These are phyloP conservation scores for Meyerozyma guilliermondii DNA, from an alignment of 1,139 yeast species.

Conservation along the genomic window DNA sequence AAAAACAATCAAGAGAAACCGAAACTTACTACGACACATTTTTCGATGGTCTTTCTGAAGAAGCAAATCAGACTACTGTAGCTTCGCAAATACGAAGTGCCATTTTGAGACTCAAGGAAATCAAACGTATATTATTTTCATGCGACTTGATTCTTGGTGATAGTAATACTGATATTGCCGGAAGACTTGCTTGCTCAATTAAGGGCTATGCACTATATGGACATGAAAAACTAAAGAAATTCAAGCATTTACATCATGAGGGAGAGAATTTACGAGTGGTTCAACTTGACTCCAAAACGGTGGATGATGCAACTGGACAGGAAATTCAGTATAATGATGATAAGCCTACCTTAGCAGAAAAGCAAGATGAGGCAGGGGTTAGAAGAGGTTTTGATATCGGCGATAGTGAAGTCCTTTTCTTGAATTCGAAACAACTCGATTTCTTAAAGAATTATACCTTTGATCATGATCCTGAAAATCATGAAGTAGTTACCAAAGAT, in stretches of 20 bases:
- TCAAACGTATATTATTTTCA: constrained; percentile 58
- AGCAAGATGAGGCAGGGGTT: constrained; percentile 32
- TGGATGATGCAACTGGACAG: constrained; percentile 16
- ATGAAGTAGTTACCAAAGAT: constrained; percentile 16
- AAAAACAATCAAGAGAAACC: constrained; percentile 5
- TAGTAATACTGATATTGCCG: constrained; percentile 31
- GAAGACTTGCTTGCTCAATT: constrained; percentile 55
- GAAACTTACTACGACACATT: constrained; percentile 7
- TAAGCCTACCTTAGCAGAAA: constrained; percentile 17
- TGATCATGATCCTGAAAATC: constrained; percentile 24
- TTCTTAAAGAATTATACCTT: constrained; percentile 31
- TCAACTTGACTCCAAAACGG: constrained; percentile 35
- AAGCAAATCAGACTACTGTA: constrained; percentile 31
- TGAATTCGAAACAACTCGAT: constrained; percentile 22
- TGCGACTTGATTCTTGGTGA: constrained; percentile 48
- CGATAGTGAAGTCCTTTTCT: constrained; percentile 24
- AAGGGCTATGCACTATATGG: constrained; percentile 66
- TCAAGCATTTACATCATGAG: constrained; percentile 41
- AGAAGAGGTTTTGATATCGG: constrained; percentile 23
- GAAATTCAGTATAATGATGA: constrained; percentile 14
- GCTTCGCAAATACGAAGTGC: constrained; percentile 42
- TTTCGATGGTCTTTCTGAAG: neutral
- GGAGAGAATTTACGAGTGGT: constrained; percentile 52
- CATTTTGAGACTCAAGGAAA: constrained; percentile 53
- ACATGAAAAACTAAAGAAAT: constrained; percentile 44